Percentiles rank a stretch among this genome's conserved stretches.
Evolutionary conservation across 2,329 filamentous ascomycete species (phyloP).

Genomic region (Cladosporium sp.): DNA sequence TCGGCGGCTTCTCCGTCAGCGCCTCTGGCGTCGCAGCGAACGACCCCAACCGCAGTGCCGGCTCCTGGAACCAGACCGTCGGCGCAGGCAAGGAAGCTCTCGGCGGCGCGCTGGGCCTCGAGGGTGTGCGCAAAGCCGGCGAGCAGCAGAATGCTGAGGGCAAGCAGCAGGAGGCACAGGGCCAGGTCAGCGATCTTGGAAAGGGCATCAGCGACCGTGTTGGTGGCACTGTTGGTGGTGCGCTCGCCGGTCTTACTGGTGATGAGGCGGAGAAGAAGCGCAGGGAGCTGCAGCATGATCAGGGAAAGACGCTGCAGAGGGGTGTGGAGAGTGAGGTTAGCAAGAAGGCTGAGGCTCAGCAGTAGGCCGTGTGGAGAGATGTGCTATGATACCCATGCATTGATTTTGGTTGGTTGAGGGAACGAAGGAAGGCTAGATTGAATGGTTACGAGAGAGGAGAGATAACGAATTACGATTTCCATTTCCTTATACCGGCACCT

Average conservation of each 20-base stretch:
- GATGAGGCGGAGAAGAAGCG: constrained; percentile 61
- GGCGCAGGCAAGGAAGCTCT: constrained; percentile 78
- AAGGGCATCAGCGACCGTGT: constrained; percentile 52
- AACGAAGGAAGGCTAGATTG: neutral
- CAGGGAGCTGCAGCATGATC: constrained; percentile 68
- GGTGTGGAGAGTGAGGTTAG: constrained; percentile 77
- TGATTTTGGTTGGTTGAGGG: neutral
- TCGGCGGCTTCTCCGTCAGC: constrained; percentile 68
- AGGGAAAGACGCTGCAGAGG: constrained; percentile 78
- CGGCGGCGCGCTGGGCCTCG: constrained; percentile 70
- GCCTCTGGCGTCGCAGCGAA: constrained; percentile 69
- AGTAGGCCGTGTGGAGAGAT: neutral
- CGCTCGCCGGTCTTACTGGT: constrained; percentile 68
- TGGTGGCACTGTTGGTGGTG: constrained; percentile 66
- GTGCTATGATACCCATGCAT: constrained; percentile 2
- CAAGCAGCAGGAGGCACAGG: constrained; percentile 75
- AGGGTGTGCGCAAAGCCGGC: constrained; percentile 70
- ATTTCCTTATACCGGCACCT: too few relatives aligned
- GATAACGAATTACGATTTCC: too few relatives aligned
- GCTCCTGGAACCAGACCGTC: constrained; percentile 84
- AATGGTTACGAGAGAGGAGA: neutral
- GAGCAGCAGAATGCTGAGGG: constrained; percentile 75
- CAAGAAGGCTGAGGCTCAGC: constrained; percentile 53
- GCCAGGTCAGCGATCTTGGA: constrained; percentile 72
- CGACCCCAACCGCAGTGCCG: constrained; percentile 65